phyloP scores from a whole-genome alignment of 306 rosid genomes.

The Ceratonia siliqua region DNA sequence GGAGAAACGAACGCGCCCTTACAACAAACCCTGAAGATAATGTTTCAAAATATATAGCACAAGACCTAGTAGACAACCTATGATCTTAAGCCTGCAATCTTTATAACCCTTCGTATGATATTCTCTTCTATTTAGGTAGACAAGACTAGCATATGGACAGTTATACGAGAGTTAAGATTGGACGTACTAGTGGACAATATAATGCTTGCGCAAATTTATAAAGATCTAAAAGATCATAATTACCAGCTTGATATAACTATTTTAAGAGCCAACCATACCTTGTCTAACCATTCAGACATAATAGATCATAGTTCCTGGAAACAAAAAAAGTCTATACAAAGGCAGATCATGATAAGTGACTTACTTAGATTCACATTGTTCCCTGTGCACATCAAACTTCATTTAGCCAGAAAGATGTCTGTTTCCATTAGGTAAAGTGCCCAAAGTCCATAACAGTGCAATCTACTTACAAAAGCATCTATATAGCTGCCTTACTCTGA shows the following conservation, averaged over 20 bases:
- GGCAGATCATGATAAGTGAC: background rate
- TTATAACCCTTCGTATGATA: too few species aligned
- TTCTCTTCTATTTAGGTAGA: background rate
- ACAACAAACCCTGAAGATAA: too few species aligned
- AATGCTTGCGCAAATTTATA: background rate
- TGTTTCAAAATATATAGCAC: too few species aligned
- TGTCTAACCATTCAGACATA: conserved; percentile 19
- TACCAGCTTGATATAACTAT: background rate
- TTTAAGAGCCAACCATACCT: background rate
- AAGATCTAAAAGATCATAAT: background rate
- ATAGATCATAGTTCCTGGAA: background rate
- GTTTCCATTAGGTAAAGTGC: background rate
- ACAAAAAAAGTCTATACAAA: background rate
- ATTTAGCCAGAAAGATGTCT: background rate
- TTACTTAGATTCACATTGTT: background rate
- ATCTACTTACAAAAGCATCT: background rate
- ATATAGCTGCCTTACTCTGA: background rate
- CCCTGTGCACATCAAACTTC: background rate
- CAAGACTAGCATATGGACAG: background rate
- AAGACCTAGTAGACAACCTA: too few species aligned
- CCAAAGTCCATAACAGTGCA: background rate
- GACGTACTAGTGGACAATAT: background rate
- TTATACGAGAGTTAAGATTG: background rate
- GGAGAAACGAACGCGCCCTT: too few species aligned
- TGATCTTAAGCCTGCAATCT: too few species aligned